Conservation (phyloP, 2,329 filamentous ascomycete genomes). For the Furcasterigmium sp. region DNA sequence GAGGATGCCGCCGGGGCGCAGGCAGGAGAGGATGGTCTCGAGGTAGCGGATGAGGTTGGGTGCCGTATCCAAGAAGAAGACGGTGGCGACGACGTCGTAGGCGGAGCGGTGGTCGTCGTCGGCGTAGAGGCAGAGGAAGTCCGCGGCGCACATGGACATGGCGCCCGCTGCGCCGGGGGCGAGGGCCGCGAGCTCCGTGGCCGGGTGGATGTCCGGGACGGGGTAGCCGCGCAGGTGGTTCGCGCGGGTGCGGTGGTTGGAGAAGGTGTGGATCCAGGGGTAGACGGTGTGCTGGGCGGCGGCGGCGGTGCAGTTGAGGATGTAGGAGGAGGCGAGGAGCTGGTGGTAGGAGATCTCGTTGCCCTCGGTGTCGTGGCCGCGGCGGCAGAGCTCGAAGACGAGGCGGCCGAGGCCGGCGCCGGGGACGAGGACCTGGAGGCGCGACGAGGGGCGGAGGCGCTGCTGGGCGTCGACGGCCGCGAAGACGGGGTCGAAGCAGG, state of each 20-base stretch:
- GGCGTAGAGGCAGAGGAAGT: slow-evolving; percentile 84
- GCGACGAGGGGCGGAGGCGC: slow-evolving; percentile 10
- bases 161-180: slow-evolving; percentile 38
- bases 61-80: slow-evolving; percentile 97
- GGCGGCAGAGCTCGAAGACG: slow-evolving; percentile 76
- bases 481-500: slow-evolving; percentile 72
- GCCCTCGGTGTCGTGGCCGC: slow-evolving; percentile 73
- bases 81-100: slow-evolving; percentile 81
- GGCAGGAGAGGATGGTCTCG: slow-evolving; percentile 72
- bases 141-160: slow-evolving; percentile 91
- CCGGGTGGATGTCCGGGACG: slow-evolving; percentile 78
- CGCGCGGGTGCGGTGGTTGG: slow-evolving; percentile 68
- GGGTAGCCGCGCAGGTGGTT: slow-evolving; percentile 71
- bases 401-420: slow-evolving; percentile 85
- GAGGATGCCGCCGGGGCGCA: slow-evolving; percentile 73
- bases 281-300: slow-evolving; percentile 67
- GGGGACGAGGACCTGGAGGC: slow-evolving; percentile 65
- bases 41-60: slow-evolving; percentile 90
- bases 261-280: slow-evolving; percentile 85
- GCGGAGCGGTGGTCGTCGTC: slow-evolving; percentile 51
- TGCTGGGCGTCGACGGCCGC: slow-evolving; percentile 52
- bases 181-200: slow-evolving; percentile 40
- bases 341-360: slow-evolving; percentile 98
- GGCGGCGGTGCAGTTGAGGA: slow-evolving; percentile 61
- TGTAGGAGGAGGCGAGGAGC: slow-evolving; percentile 75